Evolutionary conservation across 257 asterid species (phyloP), one percentile per base, ranked within the genome.

Genomic region (Rubia yunnanensis): DNA sequence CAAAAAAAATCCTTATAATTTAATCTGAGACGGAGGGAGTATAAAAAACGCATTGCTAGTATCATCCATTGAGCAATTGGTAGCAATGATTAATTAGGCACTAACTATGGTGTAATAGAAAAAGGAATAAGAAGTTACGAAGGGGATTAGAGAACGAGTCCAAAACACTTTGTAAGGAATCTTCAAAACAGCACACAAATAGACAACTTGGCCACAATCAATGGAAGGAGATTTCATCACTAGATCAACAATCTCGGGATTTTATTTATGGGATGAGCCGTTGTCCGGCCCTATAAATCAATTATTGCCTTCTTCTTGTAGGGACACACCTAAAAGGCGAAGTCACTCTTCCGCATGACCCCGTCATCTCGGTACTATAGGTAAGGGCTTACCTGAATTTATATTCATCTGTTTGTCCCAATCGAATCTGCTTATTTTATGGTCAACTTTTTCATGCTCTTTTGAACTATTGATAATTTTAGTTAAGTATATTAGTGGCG

Each of bases 201-300:
- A 72, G 70, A 77, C 53, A 70, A 20, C 71, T 63, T 67, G 78
- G 76, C 50, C 79, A 72, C 72, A 69, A 79, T 77, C 48, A 69
- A 63, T 70, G 80, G 82, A 55, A 69, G 44, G 32, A 79, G 36
- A 72, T 14, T 66, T 79, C 76, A 72, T 60, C 78, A 36, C 49
- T 69, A 30, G 58, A 65, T 68, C 28, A 67, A 67, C 71, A 73
- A 72, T 77, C 78, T 70, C 71, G 58, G 53, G 60, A 71, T 30
- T 31, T 49, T 60, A 60, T 57, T 30, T 59, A 52, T 23, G 22
- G 17, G 39, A 50, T 60, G 56, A 65, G 64, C 36, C 30, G 76
- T 65, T 65, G 69, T 38, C 23, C 52, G 52, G 0, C 63, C 22
- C 11, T 22, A 5, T 10, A 34, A 31, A 59, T 65, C 63, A 67